phyloP scores from a whole-genome alignment of 2,329 filamentous ascomycete species.

The Tolypocladium nubicola region DNA sequence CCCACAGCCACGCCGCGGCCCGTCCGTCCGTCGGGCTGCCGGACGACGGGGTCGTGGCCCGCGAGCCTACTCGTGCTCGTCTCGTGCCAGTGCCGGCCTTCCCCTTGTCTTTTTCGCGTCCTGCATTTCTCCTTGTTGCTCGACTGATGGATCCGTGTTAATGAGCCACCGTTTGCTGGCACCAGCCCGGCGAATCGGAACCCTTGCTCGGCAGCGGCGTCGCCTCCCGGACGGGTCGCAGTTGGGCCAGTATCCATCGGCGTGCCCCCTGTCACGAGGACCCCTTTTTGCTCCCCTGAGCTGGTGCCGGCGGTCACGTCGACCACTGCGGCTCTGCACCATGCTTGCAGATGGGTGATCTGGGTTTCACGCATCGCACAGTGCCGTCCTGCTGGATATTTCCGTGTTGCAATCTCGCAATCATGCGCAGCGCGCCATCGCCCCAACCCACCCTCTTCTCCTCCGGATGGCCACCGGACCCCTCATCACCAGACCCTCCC shows the following conservation, averaged over 20 bases:
- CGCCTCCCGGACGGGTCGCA: background rate
- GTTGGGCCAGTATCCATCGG: background rate
- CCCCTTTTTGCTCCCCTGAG: background rate
- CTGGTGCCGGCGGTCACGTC: background rate
- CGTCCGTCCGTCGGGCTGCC: background rate
- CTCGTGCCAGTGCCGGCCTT: too few relatives aligned
- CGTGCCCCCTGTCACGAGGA: background rate
- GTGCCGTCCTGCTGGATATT: background rate
- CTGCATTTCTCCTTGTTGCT: background rate
- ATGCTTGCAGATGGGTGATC: background rate
- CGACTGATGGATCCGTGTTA: background rate
- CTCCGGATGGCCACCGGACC: background rate
- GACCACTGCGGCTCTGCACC: background rate
- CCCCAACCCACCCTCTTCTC: background rate
- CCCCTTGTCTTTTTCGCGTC: background rate
- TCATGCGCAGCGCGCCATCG: background rate
- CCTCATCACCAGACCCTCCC: constrained; percentile 1
- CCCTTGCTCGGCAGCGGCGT: background rate
- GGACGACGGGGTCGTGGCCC: background rate
- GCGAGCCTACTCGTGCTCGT: background rate
- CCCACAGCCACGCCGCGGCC: background rate
- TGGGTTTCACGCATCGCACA: background rate
- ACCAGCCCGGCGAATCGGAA: background rate
- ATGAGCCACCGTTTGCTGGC: background rate
- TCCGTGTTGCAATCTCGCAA: background rate